Evolutionary conservation across 441 rosid species (phyloP).

Genomic region (Bocquillonia castaneifolia): DNA sequence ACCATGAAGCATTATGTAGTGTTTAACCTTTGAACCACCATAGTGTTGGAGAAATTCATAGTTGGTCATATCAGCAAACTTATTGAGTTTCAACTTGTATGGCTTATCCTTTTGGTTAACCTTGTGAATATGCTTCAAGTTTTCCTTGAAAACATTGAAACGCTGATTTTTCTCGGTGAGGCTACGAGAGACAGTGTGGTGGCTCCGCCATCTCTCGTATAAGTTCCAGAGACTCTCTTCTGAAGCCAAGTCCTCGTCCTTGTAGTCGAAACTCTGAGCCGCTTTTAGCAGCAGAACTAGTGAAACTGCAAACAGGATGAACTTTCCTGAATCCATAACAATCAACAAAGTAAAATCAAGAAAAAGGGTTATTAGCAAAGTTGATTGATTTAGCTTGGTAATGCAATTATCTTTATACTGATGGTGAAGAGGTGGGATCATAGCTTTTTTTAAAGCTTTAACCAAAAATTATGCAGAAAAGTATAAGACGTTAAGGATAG

Average conservation of each 20-base stretch:
- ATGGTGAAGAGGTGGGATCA: background rate
- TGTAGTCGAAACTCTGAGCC: conserved; percentile 49
- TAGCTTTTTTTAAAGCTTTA: conserved; percentile 15
- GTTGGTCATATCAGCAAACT: conserved; percentile 72
- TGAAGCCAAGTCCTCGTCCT: conserved; percentile 50
- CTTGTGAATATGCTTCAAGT: conserved; percentile 56
- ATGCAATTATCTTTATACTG: background rate
- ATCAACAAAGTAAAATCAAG: background rate
- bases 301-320: conserved; percentile 28
- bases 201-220: conserved; percentile 72
- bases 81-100: conserved; percentile 66
- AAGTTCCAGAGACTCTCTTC: conserved; percentile 56
- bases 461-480: conserved; percentile 23
- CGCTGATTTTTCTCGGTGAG: conserved; percentile 49
- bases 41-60: conserved; percentile 51
- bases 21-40: conserved; percentile 66
- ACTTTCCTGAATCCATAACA: conserved; percentile 25
- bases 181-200: conserved; percentile 58
- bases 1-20: conserved; percentile 52
- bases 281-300: conserved; percentile 33
- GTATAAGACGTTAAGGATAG: background rate
- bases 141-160: conserved; percentile 70
- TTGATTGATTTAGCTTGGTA: background rate
- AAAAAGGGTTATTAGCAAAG: background rate
- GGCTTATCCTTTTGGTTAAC: conserved; percentile 57